Percentiles rank a stretch among this genome's conserved stretches.
Evolutionary conservation across 169 alveolate genomes (phyloP).

Genomic region (Cryptosporidium andersoni): DNA sequence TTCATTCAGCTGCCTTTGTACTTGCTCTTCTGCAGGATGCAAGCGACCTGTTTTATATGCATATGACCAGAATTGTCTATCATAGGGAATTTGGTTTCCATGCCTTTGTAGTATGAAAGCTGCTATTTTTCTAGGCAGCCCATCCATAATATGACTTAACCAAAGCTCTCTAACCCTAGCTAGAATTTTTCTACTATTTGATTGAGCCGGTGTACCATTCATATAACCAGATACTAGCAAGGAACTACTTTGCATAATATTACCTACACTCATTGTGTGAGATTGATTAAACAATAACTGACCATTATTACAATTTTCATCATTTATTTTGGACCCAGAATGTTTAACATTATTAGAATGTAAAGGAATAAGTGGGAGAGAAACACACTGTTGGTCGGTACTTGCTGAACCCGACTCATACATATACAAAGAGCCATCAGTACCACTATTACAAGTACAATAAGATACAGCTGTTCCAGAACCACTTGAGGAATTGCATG

Average conservation of each 20-base stretch:
- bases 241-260: slow-evolving; percentile 62
- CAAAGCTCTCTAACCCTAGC: slow-evolving; percentile 70
- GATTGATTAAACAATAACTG: too few species aligned
- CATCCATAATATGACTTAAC: slow-evolving; percentile 59
- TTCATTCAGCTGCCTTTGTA: slow-evolving; percentile 64
- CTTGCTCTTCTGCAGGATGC: slow-evolving; percentile 71
- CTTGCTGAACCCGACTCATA: too few species aligned
- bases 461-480: too few species aligned
- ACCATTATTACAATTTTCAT: too few species aligned
- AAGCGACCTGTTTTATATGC: slow-evolving; percentile 67
- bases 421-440: too few species aligned
- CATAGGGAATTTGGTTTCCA: slow-evolving; percentile 68
- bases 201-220: slow-evolving; percentile 64
- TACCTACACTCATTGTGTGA: slow-evolving; percentile 31
- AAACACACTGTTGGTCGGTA: too few species aligned
- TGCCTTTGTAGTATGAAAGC: slow-evolving; percentile 65
- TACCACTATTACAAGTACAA: too few species aligned
- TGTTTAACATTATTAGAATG: too few species aligned
- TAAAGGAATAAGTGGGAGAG: too few species aligned
- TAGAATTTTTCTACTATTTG: slow-evolving; percentile 62
- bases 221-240: slow-evolving; percentile 53
- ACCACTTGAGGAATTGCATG: too few species aligned
- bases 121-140: slow-evolving; percentile 63
- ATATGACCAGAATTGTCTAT: slow-evolving; percentile 71
- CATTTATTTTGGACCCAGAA: too few species aligned